Percentiles rank a stretch among this genome's conserved stretches.
Conservation (phyloP, 2,329 filamentous ascomycete species). For the Apiospora pterosperma region DNA sequence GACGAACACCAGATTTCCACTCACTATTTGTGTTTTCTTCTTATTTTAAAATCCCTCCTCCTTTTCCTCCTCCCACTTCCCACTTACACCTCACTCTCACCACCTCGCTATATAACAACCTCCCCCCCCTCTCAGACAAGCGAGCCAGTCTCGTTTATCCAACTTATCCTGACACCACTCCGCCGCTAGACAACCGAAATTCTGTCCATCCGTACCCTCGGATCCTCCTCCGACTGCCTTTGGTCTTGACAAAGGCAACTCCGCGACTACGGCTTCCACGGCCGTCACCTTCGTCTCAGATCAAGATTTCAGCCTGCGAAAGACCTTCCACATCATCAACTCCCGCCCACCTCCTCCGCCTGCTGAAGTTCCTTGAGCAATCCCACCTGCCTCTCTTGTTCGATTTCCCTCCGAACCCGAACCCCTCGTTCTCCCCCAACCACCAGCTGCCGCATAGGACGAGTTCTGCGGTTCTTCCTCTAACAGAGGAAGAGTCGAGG, state of each 20-base stretch:
- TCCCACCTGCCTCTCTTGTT: slow-evolving; percentile 46
- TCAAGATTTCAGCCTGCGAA: slow-evolving; percentile 67
- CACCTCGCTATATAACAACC: slow-evolving; percentile 1
- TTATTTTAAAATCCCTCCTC: neutral
- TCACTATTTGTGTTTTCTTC: neutral
- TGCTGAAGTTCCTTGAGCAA: slow-evolving; percentile 47
- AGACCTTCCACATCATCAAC: slow-evolving; percentile 66
- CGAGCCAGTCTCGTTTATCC: neutral
- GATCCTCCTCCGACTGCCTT: slow-evolving; percentile 44
- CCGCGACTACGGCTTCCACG: slow-evolving; percentile 57
- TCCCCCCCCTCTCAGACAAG: neutral
- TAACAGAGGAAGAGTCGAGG: slow-evolving; percentile 98
- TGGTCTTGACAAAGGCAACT: slow-evolving; percentile 65
- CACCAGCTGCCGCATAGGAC: slow-evolving; percentile 99
- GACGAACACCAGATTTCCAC: neutral
- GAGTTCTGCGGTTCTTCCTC: slow-evolving; percentile 98
- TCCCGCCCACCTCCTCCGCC: slow-evolving; percentile 54
- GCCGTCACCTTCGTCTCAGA: slow-evolving; percentile 62
- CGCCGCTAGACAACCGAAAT: neutral
- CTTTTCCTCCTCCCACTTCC: neutral
- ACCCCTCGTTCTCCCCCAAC: slow-evolving; percentile 54
- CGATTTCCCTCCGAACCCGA: slow-evolving; percentile 45
- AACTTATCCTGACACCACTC: neutral
- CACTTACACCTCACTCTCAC: neutral
- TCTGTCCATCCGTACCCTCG: neutral